Percentiles rank a stretch among this genome's conserved stretches.
These are phyloP conservation scores for Moesziomyces antarcticus DNA, from an alignment of 1,284 basidiomycete genomes.

Conservation along the genomic window DNA sequence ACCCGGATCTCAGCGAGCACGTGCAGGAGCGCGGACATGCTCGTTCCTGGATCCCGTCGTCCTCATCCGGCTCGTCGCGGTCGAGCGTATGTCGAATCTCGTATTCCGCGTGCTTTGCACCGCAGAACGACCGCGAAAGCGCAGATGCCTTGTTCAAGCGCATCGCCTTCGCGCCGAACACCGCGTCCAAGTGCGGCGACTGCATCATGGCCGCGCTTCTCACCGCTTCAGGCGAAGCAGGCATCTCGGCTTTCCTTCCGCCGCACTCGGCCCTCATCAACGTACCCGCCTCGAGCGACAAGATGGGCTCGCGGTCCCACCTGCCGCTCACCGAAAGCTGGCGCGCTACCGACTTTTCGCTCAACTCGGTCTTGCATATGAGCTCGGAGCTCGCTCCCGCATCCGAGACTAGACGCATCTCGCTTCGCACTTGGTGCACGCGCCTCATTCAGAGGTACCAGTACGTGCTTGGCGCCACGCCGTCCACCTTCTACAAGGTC, in stretches of 20 bases:
- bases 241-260: conserved; percentile 41
- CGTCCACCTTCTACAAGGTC: conserved; percentile 47
- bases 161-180: conserved; percentile 25
- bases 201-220: conserved; percentile 46
- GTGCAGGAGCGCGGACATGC: conserved; percentile 2
- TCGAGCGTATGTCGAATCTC: conserved; percentile 23
- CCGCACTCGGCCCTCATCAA: conserved; percentile 6
- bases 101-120: conserved; percentile 12
- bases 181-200: conserved; percentile 27
- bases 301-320: conserved; percentile 21
- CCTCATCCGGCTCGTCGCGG: neutral
- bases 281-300: neutral
- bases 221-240: conserved; percentile 23
- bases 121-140: conserved; percentile 5
- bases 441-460: conserved; percentile 40
- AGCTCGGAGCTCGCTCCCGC: neutral
- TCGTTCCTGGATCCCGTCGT: conserved; percentile 11
- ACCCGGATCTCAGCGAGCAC: conserved; percentile 36
- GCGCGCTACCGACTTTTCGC: conserved; percentile 31
- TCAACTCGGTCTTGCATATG: conserved; percentile 13
- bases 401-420: conserved; percentile 1
- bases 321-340: conserved; percentile 38
- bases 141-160: conserved; percentile 45
- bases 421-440: conserved; percentile 35
- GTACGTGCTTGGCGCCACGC: conserved; percentile 37